phyloP scores from a whole-genome alignment of 768 basidiomycete species.

The Hygrocybe coccinea region DNA sequence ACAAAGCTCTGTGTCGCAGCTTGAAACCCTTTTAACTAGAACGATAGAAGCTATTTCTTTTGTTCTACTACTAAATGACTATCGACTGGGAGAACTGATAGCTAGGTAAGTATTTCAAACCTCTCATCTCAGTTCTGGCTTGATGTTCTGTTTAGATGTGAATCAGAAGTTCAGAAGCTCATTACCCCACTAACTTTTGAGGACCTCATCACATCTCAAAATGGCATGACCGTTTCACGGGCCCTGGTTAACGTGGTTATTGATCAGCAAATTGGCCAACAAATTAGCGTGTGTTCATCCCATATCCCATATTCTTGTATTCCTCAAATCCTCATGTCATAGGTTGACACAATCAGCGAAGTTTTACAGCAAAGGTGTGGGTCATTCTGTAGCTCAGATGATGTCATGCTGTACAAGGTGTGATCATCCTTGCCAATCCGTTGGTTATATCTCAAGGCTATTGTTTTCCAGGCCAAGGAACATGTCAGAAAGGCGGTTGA shows the following conservation, averaged over 20 bases:
- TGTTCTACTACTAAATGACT: conserved; percentile 86
- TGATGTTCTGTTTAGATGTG: conserved; percentile 49
- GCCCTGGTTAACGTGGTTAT: conserved; percentile 93
- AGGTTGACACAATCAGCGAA: conserved; percentile 97
- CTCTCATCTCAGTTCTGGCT: background rate
- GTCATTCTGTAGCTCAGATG: conserved; percentile 96
- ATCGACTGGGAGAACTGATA: conserved; percentile 80
- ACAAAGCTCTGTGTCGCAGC: conserved; percentile 73
- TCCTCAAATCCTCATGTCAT: conserved; percentile 13
- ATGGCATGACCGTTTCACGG: conserved; percentile 84
- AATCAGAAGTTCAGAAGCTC: conserved; percentile 62
- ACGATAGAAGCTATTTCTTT: conserved; percentile 95
- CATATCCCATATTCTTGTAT: conserved; percentile 6
- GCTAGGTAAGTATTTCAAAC: conserved; percentile 51
- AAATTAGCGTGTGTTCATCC: conserved; percentile 69
- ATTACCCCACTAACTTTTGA: conserved; percentile 75
- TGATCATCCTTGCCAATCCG: conserved; percentile 10
- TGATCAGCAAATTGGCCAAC: conserved; percentile 96
- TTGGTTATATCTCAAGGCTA: background rate
- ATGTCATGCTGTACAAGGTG: conserved; percentile 96
- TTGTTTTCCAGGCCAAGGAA: conserved; percentile 71
- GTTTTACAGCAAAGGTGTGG: conserved; percentile 92
- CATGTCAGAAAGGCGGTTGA: conserved; percentile 87
- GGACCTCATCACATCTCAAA: conserved; percentile 77
- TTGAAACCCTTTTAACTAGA: conserved; percentile 69